Evolutionary conservation across 768 basidiomycete species (phyloP), one percentile per base, ranked within the genome.

Genomic region (Russula compacta): DNA sequence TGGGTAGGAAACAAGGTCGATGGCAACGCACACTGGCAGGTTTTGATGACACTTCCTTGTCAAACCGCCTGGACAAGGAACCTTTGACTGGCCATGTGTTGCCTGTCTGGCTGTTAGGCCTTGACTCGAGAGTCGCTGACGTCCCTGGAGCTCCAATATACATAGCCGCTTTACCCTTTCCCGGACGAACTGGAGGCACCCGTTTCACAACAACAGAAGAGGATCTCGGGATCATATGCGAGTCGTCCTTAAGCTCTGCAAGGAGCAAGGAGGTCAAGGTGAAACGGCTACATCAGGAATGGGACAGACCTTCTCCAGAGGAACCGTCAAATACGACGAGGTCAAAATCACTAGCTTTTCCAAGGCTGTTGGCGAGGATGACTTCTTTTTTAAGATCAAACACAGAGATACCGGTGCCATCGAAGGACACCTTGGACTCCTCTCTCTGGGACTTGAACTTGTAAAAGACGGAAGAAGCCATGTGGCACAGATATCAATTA

Each of bases 331-430:
- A 88, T 42, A 98, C 79, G 55, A 83, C 83, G 29, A 99, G 81
- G 75, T 99, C 97, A 78, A 98, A 98, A 71, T 99, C 97, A 71
- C 88, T 92, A 60, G 92, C 93, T 80, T 93, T 95, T 77, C 87
- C 88, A 76, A 99, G 85, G 72, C 88, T 93, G 72, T 98, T 98
- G 72, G 89, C 89, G 70, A 95, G 78, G 70, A 99, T 95, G 71
- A 99, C 92, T 76, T 98, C 97, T 79, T 87, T 91, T 78, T 99
- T 99, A 75, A 99, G 79, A 76, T 99, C 97, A 80, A 98, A 98
- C 68, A 98, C 93, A 70, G 94, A 94, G 71, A 99, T 98, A 65
- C 93, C 92, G 67, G 95, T 98, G 70, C 97, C 97, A 72, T 99
- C 95, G 79, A 99, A 98, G 56, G 92, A 87, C 73, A 99, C 86